phyloP scores from a whole-genome alignment of 257 asterid genomes.

The Jacaranda copaia region DNA sequence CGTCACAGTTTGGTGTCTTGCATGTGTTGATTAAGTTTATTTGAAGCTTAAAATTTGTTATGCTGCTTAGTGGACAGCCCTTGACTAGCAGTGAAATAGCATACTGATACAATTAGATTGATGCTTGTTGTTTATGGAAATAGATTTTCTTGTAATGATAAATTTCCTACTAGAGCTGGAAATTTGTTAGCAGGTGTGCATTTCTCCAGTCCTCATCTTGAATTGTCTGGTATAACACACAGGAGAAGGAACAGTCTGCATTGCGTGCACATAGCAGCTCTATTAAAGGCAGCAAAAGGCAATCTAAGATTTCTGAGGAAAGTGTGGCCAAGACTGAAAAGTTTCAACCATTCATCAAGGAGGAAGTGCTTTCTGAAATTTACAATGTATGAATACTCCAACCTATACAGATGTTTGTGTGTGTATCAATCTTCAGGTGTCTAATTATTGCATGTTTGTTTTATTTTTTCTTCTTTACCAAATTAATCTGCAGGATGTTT shows the following conservation, averaged over 20 bases:
- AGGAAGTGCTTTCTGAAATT: slow-evolving; percentile 76
- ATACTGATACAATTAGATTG: not conserved
- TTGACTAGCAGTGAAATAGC: not conserved
- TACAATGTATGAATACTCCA: slow-evolving; percentile 56
- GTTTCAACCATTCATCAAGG: slow-evolving; percentile 80
- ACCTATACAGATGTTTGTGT: not conserved
- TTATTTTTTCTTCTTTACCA: slow-evolving; percentile 10
- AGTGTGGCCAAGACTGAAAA: slow-evolving; percentile 52
- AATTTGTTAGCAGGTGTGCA: not conserved
- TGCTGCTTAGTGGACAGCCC: not conserved
- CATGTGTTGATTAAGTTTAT: not conserved
- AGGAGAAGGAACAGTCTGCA: slow-evolving; percentile 95
- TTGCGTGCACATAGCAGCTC: slow-evolving; percentile 96
- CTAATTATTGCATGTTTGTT: not conserved
- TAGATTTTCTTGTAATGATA: not conserved
- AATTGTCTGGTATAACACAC: slow-evolving; percentile 27
- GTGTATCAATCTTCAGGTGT: slow-evolving; percentile 7
- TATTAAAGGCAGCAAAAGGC: slow-evolving; percentile 53
- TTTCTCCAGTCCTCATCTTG: not conserved
- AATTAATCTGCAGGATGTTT: slow-evolving; percentile 66
- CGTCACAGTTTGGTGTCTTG: not conserved
- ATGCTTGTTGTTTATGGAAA: not conserved
- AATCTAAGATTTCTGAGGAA: slow-evolving; percentile 59
- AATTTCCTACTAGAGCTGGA: slow-evolving; percentile 19
- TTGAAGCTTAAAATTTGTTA: not conserved